Conservation (phyloP, 2,329 filamentous ascomycete species). For the Hypomyces rosellus region DNA sequence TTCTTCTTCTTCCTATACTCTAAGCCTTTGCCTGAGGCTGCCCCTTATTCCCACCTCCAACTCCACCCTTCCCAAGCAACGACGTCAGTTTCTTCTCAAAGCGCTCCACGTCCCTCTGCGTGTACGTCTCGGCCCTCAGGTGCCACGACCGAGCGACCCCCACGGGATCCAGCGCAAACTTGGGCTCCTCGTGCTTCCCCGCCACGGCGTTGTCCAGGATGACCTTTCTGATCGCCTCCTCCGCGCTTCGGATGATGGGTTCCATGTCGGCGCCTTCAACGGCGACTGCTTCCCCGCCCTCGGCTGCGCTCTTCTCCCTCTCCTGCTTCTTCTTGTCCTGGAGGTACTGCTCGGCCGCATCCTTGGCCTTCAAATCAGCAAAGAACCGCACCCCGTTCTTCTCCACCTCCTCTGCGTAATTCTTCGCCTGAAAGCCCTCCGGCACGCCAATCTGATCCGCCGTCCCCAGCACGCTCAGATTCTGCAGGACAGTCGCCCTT, state of each 20-base stretch:
- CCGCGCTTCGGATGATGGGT: conserved; percentile 26
- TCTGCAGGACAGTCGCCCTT: conserved; percentile 29
- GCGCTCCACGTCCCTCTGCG: conserved; percentile 24
- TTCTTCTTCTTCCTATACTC: background rate
- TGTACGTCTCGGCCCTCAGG: conserved; percentile 32
- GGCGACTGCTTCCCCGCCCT: conserved; percentile 14
- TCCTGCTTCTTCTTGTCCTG: conserved; percentile 19
- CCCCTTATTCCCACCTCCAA: conserved; percentile 15
- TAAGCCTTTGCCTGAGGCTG: conserved; percentile 21
- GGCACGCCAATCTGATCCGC: conserved; percentile 28
- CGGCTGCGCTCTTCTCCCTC: conserved; percentile 13
- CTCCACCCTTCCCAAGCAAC: conserved; percentile 21
- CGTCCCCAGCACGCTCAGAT: conserved; percentile 30
- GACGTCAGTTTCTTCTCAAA: conserved; percentile 36
- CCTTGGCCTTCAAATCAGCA: conserved; percentile 23
- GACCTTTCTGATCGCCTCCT: conserved; percentile 27
- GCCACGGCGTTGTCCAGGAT: conserved; percentile 28
- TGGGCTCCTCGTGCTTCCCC: conserved; percentile 32
- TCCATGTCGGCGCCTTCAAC: conserved; percentile 1
- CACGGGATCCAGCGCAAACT: conserved; percentile 27
- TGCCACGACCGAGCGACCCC: conserved; percentile 31
- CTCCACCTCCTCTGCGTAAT: conserved; percentile 27
- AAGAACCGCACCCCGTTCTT: conserved; percentile 25
- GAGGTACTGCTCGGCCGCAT: conserved; percentile 25
- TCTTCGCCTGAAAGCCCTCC: conserved; percentile 23